These are phyloP conservation scores for Ophiocordyceps polyrhachis-furcata DNA, from an alignment of 2,329 filamentous ascomycete genomes.

Conservation along the genomic window DNA sequence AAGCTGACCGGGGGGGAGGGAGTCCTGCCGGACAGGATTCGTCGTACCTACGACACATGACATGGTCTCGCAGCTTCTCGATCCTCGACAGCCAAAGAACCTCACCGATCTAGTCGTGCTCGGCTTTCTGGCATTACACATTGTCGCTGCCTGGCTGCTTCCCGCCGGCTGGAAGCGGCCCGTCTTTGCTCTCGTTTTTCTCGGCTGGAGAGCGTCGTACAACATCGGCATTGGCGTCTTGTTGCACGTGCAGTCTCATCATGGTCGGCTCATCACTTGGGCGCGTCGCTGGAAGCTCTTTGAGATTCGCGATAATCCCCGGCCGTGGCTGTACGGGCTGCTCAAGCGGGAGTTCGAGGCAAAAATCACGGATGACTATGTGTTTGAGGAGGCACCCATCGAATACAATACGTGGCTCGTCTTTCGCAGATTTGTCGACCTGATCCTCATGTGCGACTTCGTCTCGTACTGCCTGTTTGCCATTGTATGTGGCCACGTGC, in stretches of 20 bases:
- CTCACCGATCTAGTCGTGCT: slow-evolving; percentile 70
- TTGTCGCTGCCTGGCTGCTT: slow-evolving; percentile 54
- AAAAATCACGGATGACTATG: slow-evolving; percentile 87
- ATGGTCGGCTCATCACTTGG: slow-evolving; percentile 73
- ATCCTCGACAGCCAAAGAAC: slow-evolving; percentile 90
- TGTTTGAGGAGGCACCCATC: slow-evolving; percentile 77
- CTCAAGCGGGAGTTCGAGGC: slow-evolving; percentile 82
- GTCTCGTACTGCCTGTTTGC: slow-evolving; percentile 93
- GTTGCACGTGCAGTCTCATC: slow-evolving; percentile 75
- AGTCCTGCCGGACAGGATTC: slow-evolving; percentile 53
- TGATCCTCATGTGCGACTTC: slow-evolving; percentile 98
- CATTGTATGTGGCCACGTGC: slow-evolving; percentile 64
- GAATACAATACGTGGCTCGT: slow-evolving; percentile 99
- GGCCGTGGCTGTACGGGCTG: slow-evolving; percentile 64
- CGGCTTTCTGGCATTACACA: slow-evolving; percentile 55
- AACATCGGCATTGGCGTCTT: slow-evolving; percentile 88
- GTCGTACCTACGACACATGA: slow-evolving; percentile 91
- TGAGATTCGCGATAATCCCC: slow-evolving; percentile 65
- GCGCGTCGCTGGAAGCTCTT: slow-evolving; percentile 75
- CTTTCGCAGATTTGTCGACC: slow-evolving; percentile 84
- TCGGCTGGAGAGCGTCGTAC: slow-evolving; percentile 85
- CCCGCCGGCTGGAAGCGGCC: slow-evolving; percentile 52
- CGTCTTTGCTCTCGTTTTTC: slow-evolving; percentile 64
- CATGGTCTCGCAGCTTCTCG: slow-evolving; percentile 95
- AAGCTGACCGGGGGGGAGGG: neutral